A percentile compares a stretch with the other conserved stretches of the same genome.
Evolutionary conservation across 2,329 filamentous ascomycete genomes (phyloP).

Genomic region (Elsinoe ampelina): DNA sequence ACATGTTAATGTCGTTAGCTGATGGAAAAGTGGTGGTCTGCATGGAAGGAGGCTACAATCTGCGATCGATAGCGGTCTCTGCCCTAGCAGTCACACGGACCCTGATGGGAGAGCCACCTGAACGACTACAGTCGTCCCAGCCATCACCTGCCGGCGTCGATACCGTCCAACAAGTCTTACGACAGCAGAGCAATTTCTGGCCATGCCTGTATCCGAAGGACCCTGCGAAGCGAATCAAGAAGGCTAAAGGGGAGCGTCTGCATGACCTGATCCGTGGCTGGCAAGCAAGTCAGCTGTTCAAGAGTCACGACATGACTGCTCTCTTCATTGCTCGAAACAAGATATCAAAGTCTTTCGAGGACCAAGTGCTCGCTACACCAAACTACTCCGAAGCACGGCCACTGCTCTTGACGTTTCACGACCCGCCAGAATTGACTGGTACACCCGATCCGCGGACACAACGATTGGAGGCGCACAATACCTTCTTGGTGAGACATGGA

Average conservation of each 20-base stretch:
- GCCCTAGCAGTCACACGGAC: slow-evolving; percentile 85
- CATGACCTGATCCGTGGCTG: slow-evolving; percentile 72
- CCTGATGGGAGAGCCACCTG: slow-evolving; percentile 89
- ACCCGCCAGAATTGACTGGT: slow-evolving; percentile 50
- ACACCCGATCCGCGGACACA: slow-evolving; percentile 48
- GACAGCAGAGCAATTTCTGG: slow-evolving; percentile 64
- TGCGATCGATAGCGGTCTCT: slow-evolving; percentile 83
- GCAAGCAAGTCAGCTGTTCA: slow-evolving; percentile 61
- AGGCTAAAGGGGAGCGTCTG: slow-evolving; percentile 49
- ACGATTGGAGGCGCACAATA: slow-evolving; percentile 70
- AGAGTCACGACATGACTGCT: slow-evolving; percentile 67
- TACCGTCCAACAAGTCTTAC: slow-evolving; percentile 49
- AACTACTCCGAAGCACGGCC: slow-evolving; percentile 57
- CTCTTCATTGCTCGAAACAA: slow-evolving; percentile 68
- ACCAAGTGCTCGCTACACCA: slow-evolving; percentile 75
- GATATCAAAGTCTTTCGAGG: slow-evolving; percentile 68
- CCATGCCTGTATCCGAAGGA: slow-evolving; percentile 69
- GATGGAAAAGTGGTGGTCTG: slow-evolving; percentile 84
- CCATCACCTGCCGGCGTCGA: slow-evolving; percentile 45
- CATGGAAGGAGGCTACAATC: slow-evolving; percentile 91
- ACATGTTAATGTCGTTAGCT: slow-evolving; percentile 95
- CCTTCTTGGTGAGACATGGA: slow-evolving; percentile 63
- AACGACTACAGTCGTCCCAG: slow-evolving; percentile 41
- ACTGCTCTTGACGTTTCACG: slow-evolving; percentile 80
- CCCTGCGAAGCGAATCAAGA: slow-evolving; percentile 24